These are phyloP conservation scores for Ophiostoma quercus DNA, from an alignment of 2,329 filamentous ascomycete genomes.

Conservation along the genomic window DNA sequence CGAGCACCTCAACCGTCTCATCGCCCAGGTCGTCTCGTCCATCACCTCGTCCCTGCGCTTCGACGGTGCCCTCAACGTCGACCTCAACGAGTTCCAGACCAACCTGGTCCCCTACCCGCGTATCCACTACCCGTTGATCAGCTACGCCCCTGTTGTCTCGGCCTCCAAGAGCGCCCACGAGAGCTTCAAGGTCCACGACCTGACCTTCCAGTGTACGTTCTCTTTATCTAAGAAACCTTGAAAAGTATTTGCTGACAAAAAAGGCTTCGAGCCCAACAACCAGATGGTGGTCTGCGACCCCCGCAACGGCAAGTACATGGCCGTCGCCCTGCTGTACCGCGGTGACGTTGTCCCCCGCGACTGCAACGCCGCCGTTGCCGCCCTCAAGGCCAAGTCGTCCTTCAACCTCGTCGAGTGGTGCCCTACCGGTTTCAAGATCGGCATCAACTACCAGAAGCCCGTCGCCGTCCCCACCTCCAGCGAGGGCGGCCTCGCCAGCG, in stretches of 20 bases:
- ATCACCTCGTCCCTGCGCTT: conserved; percentile 69
- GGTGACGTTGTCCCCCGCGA: conserved; percentile 66
- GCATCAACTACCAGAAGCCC: conserved; percentile 69
- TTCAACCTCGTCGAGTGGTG: conserved; percentile 74
- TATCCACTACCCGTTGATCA: conserved; percentile 70
- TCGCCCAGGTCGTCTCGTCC: conserved; percentile 69
- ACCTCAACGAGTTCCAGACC: conserved; percentile 73
- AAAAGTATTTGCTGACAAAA: conserved; percentile 7
- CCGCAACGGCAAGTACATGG: conserved; percentile 72
- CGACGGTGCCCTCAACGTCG: conserved; percentile 67
- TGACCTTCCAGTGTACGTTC: conserved; percentile 65
- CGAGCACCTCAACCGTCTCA: conserved; percentile 67
- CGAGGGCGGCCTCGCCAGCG: conserved; percentile 56
- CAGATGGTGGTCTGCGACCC: conserved; percentile 73
- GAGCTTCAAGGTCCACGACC: conserved; percentile 78
- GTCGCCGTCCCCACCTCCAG: conserved; percentile 50
- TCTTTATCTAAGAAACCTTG: background rate
- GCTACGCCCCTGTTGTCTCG: conserved; percentile 66
- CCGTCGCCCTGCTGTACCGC: conserved; percentile 65
- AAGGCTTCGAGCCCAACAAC: conserved; percentile 72
- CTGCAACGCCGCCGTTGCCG: conserved; percentile 61
- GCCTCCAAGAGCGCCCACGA: conserved; percentile 75
- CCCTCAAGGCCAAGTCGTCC: conserved; percentile 64
- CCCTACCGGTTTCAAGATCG: conserved; percentile 70
- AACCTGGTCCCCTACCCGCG: conserved; percentile 69